Evolutionary conservation across 2,329 filamentous ascomycete genomes (phyloP).

Genomic region (Alternaria sp.): DNA sequence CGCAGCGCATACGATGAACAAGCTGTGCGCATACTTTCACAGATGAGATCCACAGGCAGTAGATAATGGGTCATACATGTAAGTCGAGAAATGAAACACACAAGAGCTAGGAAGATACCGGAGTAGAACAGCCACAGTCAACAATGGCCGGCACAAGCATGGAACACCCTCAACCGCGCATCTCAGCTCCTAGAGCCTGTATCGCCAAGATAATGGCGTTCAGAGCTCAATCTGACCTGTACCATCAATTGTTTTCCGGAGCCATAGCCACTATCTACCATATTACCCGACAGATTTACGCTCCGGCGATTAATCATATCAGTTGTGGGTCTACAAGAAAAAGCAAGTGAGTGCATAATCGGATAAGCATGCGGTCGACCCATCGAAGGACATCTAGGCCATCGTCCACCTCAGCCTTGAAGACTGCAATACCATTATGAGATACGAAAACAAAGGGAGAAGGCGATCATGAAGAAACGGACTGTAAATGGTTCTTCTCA

Average conservation of each 20-base stretch:
- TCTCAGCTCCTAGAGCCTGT: background rate
- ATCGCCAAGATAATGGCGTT: no score
- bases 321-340: no score
- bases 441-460: no score
- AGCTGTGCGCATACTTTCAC: background rate
- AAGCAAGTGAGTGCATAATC: constrained; percentile 86
- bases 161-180: background rate
- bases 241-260: no score
- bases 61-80: background rate
- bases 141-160: background rate
- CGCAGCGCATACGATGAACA: background rate
- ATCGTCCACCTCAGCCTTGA: constrained; percentile 98
- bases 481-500: no score
- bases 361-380: constrained; percentile 98
- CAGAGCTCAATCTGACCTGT: no score
- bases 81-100: background rate
- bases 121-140: background rate
- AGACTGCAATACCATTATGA: constrained; percentile 69
- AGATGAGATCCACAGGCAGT: background rate
- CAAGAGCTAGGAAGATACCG: background rate
- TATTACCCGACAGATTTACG: no score
- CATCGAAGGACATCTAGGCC: constrained; percentile 97
- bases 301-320: no score
- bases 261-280: no score
- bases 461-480: no score